Evolutionary conservation across 768 basidiomycete species (phyloP).

Genomic region (Dioszegia crocea): DNA sequence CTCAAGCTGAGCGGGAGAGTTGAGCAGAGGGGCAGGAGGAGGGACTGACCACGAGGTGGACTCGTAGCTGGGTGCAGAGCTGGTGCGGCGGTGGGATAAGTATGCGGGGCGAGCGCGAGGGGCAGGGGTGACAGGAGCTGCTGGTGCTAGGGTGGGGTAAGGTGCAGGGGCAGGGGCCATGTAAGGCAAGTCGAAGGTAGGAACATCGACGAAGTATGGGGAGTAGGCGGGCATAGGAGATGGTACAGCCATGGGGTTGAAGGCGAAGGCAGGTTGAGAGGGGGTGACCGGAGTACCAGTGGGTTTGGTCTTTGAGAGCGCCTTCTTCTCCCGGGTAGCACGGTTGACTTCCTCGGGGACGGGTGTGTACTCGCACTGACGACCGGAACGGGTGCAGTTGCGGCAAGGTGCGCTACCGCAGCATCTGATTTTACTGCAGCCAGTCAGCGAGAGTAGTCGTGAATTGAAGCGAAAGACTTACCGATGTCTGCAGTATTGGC

Average conservation of each 20-base stretch:
- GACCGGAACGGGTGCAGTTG: slow-evolving; percentile 39
- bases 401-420: slow-evolving; percentile 38
- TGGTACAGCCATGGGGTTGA: not conserved
- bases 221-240: slow-evolving; percentile 17
- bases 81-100: slow-evolving; percentile 28
- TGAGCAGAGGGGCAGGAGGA: slow-evolving; percentile 30
- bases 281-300: slow-evolving; percentile 1
- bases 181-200: slow-evolving; percentile 27
- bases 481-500: slow-evolving; percentile 44
- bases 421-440: slow-evolving; percentile 39
- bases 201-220: slow-evolving; percentile 26
- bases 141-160: not conserved
- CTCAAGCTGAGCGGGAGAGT: slow-evolving; percentile 40
- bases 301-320: slow-evolving; percentile 32
- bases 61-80: slow-evolving; percentile 27
- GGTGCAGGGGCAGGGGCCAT: slow-evolving; percentile 4
- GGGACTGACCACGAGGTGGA: slow-evolving; percentile 20
- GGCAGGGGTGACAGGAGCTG: not conserved
- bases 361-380: slow-evolving; percentile 39
- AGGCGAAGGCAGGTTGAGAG: slow-evolving; percentile 22
- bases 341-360: slow-evolving; percentile 47
- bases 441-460: not conserved
- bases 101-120: slow-evolving; percentile 9
- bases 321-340: slow-evolving; percentile 42
- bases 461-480: slow-evolving; percentile 12